Base-by-base conservation (phyloP, 805 yeast species). In the Saccharomyces cerevisiae region DNA sequence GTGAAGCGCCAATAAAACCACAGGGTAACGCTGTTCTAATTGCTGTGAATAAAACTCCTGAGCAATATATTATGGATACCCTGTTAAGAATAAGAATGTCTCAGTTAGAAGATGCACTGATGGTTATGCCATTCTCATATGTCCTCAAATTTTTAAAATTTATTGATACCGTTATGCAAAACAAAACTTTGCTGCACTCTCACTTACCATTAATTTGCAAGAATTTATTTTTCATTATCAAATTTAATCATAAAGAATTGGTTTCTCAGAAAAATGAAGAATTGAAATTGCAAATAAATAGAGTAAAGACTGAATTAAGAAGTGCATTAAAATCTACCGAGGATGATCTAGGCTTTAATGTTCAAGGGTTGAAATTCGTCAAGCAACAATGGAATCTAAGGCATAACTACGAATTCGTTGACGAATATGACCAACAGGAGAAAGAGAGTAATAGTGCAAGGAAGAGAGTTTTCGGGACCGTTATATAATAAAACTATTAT, bases 91-190 rank as follows among this genome's bases (percentile, higher is more conserved):
- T 94, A 67, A 85, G 79, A 62, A 81, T 96, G 0, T 79, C 95
- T 0, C 96, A 92, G 63, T 73, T 94, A 36, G 97, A 92, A 63
- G 99, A 94, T 71, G 96, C 98, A 1, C 76, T 94, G 53, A 72
- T 94, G 49, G 96, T 94, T 1, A 75, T 94, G 52, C 97, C 99
- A 31, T 91, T 92, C 64, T 89, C 96, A 10, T 86, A 84, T 70
- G 84, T 91, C 2, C 67, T 84, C 53, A 81, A 80, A 59, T 76
- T 94, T 51, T 76, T 94, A 58, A 77, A 77, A 60, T 87, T 90
- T 61, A 81, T 94, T 52, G 85, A 83, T 58, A 76, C 81, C 29
- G 91, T 96, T 89, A 81, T 94, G 41, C 70, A 74, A 51, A 73
- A 73, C 28, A 69, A 74, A 46, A 68, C 72, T 54, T 74, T 80